Conservation (phyloP, 768 basidiomycete genomes). For the Nidularia pulvinata region DNA sequence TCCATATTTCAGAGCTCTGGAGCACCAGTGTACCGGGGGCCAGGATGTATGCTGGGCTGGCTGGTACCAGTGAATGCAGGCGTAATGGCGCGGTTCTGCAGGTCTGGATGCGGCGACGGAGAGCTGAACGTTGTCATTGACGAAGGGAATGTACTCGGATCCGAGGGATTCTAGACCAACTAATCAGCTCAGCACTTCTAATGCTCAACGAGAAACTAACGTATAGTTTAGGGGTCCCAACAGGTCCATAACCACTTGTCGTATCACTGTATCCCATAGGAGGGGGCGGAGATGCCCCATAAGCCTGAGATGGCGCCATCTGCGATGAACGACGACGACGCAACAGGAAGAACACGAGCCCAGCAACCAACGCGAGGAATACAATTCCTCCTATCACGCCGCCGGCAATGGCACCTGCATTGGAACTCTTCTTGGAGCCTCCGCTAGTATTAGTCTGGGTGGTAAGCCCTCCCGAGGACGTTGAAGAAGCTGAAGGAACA, state of each 20-base stretch:
- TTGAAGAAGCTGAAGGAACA: constrained; percentile 17
- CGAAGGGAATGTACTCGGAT: constrained; percentile 36
- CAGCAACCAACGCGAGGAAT: constrained; percentile 38
- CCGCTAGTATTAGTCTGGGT: constrained; percentile 4
- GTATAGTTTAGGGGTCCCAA: constrained; percentile 30
- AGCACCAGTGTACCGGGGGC: constrained; percentile 25
- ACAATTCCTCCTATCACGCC: constrained; percentile 61
- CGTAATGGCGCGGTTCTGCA: constrained; percentile 1
- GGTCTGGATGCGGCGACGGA: constrained; percentile 6
- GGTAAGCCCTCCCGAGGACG: constrained; percentile 6
- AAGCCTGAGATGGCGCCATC: constrained; percentile 16
- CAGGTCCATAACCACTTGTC: constrained; percentile 12
- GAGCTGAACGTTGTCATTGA: constrained; percentile 5
- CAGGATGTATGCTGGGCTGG: constrained; percentile 5
- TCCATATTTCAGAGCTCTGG: constrained; percentile 18
- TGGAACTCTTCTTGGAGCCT: constrained; percentile 14
- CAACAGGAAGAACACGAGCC: constrained; percentile 19
- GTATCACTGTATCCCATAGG: constrained; percentile 17
- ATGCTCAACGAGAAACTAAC: constrained; percentile 20
- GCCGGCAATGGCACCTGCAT: constrained; percentile 58
- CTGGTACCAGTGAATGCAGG: constrained; percentile 11
- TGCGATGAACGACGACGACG: constrained; percentile 17
- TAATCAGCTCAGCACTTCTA: constrained; percentile 1
- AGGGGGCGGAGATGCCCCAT: constrained; percentile 7
- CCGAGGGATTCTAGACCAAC: constrained; percentile 28